These are phyloP conservation scores for Alternaria arborescens DNA, from an alignment of 2,329 filamentous ascomycete species.

Conservation along the genomic window DNA sequence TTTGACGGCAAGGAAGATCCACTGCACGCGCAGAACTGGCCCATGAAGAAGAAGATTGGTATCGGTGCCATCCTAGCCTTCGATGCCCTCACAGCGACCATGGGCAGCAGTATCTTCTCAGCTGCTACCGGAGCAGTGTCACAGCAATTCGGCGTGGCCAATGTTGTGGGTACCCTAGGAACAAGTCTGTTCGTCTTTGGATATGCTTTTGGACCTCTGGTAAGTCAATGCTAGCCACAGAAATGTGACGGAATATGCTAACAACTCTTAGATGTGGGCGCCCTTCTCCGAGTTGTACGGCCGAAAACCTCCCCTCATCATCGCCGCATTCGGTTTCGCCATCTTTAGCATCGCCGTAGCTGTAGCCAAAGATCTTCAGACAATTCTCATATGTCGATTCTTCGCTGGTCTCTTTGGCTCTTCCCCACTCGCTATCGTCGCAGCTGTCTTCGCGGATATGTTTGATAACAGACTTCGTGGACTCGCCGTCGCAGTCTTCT, in stretches of 20 bases:
- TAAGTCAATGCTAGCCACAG: slow-evolving; percentile 13
- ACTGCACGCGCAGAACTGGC: slow-evolving; percentile 89
- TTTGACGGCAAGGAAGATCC: slow-evolving; percentile 87
- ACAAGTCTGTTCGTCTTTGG: slow-evolving; percentile 49
- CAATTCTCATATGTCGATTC: slow-evolving; percentile 62
- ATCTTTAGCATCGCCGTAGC: slow-evolving; percentile 61
- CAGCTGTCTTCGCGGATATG: slow-evolving; percentile 66
- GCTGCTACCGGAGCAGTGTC: slow-evolving; percentile 43
- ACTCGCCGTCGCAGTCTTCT: slow-evolving; percentile 60
- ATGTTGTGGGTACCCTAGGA: slow-evolving; percentile 45
- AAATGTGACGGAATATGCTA: background rate
- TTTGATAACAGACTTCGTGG: slow-evolving; percentile 58
- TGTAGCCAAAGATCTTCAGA: slow-evolving; percentile 62
- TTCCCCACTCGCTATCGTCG: slow-evolving; percentile 61
- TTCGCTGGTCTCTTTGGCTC: slow-evolving; percentile 64
- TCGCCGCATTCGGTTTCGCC: slow-evolving; percentile 60
- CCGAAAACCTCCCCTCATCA: slow-evolving; percentile 58
- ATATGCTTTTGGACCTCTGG: slow-evolving; percentile 50
- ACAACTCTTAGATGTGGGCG: slow-evolving; percentile 50
- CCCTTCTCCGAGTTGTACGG: slow-evolving; percentile 63
- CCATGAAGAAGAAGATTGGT: slow-evolving; percentile 75
- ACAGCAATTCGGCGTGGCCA: slow-evolving; percentile 39
- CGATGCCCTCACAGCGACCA: slow-evolving; percentile 74
- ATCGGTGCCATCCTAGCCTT: slow-evolving; percentile 75
- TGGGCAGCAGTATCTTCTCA: slow-evolving; percentile 63